Percentiles rank a stretch among this genome's conserved stretches.
Evolutionary conservation across 192 early-diverging fungal genomes (phyloP).

Genomic region (Physocladia obscura): DNA sequence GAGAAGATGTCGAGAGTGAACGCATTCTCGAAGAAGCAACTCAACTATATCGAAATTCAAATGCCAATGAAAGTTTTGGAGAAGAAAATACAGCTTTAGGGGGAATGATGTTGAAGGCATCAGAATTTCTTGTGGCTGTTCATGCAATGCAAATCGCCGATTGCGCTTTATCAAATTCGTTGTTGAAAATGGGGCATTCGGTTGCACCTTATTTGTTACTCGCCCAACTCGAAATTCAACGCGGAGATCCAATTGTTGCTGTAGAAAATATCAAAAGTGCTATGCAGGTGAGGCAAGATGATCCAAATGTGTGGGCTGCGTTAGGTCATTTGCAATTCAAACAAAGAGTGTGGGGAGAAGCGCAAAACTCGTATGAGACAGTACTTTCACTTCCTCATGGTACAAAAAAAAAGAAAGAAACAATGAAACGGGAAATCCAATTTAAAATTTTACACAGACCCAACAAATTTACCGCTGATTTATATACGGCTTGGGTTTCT

Average conservation of each 20-base stretch:
- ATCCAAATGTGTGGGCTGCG: conserved; percentile 55
- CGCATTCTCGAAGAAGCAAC: conserved; percentile 39
- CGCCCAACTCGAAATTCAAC: conserved; percentile 49
- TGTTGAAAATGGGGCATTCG: conserved; percentile 37
- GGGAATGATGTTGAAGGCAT: conserved; percentile 40
- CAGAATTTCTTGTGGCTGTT: conserved; percentile 54
- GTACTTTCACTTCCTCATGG: conserved; percentile 49
- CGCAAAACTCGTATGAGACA: conserved; percentile 54
- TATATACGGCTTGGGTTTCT: conserved; percentile 54
- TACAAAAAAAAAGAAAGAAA: too few species aligned
- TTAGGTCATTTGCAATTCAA: conserved; percentile 55
- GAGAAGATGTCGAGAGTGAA: conserved; percentile 55
- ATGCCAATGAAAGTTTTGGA: neutral
- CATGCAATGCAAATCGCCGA: conserved; percentile 55
- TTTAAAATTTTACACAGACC: conserved; percentile 31
- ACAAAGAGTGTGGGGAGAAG: conserved; percentile 44
- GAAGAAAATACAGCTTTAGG: neutral
- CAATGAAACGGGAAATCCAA: neutral
- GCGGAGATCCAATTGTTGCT: conserved; percentile 40
- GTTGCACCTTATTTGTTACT: conserved; percentile 52
- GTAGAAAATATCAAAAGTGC: conserved; percentile 45
- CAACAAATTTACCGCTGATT: conserved; percentile 43
- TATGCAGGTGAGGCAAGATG: conserved; percentile 52
- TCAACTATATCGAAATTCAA: conserved; percentile 35
- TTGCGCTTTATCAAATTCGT: conserved; percentile 50